These are phyloP conservation scores for Postia placenta DNA, from an alignment of 768 basidiomycete species.

Conservation along the genomic window DNA sequence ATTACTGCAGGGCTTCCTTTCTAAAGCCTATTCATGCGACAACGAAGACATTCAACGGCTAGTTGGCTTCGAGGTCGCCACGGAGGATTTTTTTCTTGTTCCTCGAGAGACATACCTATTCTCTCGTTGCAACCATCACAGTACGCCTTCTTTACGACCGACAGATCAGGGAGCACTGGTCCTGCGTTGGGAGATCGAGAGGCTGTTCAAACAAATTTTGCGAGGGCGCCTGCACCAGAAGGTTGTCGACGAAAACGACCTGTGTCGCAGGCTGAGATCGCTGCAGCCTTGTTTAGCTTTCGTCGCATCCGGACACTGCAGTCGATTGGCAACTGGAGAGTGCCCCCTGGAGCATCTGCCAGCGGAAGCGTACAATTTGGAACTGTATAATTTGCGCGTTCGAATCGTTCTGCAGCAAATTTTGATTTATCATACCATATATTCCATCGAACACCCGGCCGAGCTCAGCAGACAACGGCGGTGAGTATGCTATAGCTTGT, in stretches of 20 bases:
- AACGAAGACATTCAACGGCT: slow-evolving; percentile 22
- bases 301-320: slow-evolving; percentile 3
- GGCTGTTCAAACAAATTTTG: slow-evolving; percentile 21
- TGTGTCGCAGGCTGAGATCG: slow-evolving; percentile 23
- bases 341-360: slow-evolving; percentile 36
- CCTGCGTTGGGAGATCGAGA: slow-evolving; percentile 16
- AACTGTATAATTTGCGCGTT: slow-evolving; percentile 37
- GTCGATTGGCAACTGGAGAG: slow-evolving; percentile 16
- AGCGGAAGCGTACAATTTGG: slow-evolving; percentile 17
- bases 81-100: slow-evolving; percentile 25
- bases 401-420: slow-evolving; percentile 45
- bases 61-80: slow-evolving; percentile 17
- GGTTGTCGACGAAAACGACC: slow-evolving; percentile 28
- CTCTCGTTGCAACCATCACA: background rate
- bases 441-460: slow-evolving; percentile 4
- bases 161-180: slow-evolving; percentile 4
- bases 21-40: slow-evolving; percentile 21
- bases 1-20: slow-evolving; percentile 24
- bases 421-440: slow-evolving; percentile 33
- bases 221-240: slow-evolving; percentile 20
- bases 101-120: slow-evolving; percentile 23
- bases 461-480: slow-evolving; percentile 2
- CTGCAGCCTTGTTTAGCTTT: slow-evolving; percentile 35
- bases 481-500: background rate
- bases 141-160: background rate